A percentile compares a stretch with the other conserved stretches of the same genome.
Evolutionary conservation across 345 rosid species (phyloP).

Genomic region (Salix dunnii): DNA sequence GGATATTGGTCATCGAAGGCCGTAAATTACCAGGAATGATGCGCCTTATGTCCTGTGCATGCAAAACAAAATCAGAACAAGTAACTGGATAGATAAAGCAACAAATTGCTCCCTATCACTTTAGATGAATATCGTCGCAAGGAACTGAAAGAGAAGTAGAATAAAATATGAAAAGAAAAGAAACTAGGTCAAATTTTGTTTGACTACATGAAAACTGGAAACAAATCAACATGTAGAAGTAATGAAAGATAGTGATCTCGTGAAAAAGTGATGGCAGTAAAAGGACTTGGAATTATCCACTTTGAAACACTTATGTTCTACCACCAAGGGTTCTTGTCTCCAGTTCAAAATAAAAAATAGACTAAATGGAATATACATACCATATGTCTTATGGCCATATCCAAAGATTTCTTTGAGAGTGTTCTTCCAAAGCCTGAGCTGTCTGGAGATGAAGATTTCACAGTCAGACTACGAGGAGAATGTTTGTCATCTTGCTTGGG

Average conservation of each 20-base stretch:
- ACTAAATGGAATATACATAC: constrained; percentile 40
- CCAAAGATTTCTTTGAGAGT: constrained; percentile 94
- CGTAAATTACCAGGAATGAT: constrained; percentile 84
- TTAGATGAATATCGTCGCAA: not conserved
- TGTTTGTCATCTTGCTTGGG: constrained; percentile 74
- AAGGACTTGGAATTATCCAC: not conserved
- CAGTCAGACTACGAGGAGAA: constrained; percentile 73
- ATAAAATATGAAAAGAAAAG: not conserved
- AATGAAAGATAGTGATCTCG: not conserved
- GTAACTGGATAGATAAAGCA: not conserved
- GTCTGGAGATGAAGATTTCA: constrained; percentile 85
- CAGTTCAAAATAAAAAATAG: not conserved
- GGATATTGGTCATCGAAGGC: constrained; percentile 90
- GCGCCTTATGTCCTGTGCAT: constrained; percentile 80
- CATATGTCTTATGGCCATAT: constrained; percentile 99
- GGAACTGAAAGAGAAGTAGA: not conserved
- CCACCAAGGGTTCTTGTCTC: not conserved
- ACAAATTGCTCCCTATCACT: not conserved
- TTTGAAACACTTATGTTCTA: not conserved
- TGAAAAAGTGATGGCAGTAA: not conserved
- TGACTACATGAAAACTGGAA: not conserved
- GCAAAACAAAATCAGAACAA: constrained; percentile 15
- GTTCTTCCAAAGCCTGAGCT: constrained; percentile 89
- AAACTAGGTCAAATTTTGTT: not conserved
- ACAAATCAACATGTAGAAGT: not conserved